These are phyloP conservation scores for Sphenostylis stenocarpa DNA, from an alignment of 306 rosid species.

Conservation along the genomic window DNA sequence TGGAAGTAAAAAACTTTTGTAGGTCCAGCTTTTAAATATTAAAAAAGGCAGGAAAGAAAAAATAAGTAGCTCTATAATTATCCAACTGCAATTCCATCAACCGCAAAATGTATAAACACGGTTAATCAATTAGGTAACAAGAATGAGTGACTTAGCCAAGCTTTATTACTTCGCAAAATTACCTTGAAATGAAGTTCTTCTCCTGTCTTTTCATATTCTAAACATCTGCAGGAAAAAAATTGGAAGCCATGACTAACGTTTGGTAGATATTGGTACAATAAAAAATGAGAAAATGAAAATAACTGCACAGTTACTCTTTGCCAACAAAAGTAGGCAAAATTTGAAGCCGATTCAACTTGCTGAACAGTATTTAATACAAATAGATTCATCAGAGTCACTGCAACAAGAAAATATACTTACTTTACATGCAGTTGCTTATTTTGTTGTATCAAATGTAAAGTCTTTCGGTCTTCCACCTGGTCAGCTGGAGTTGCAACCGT, in stretches of 20 bases:
- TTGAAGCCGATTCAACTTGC: constrained; percentile 18
- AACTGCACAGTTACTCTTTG: neutral
- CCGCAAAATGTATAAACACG: neutral
- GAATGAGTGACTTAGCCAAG: constrained; percentile 27
- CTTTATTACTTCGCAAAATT: constrained; percentile 16
- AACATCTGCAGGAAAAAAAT: constrained; percentile 53
- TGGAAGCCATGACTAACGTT: neutral
- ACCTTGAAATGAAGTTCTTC: constrained; percentile 70
- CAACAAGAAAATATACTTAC: constrained; percentile 55
- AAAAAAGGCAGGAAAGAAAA: neutral
- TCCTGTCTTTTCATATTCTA: constrained; percentile 51
- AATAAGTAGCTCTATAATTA: neutral
- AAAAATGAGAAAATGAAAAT: constrained; percentile 1
- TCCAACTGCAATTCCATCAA: neutral
- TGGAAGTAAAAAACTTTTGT: neutral
- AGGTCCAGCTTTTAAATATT: neutral
- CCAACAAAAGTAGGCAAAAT: constrained; percentile 1
- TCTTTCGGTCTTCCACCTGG: constrained; percentile 47
- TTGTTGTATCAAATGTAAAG: constrained; percentile 49
- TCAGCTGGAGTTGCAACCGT: constrained; percentile 18
- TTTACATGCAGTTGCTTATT: constrained; percentile 56
- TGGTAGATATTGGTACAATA: constrained; percentile 2
- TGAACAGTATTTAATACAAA: neutral
- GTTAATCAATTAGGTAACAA: neutral
- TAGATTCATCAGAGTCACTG: neutral